phyloP scores from a whole-genome alignment of 1,139 yeast species.

The Pichia terricola region DNA sequence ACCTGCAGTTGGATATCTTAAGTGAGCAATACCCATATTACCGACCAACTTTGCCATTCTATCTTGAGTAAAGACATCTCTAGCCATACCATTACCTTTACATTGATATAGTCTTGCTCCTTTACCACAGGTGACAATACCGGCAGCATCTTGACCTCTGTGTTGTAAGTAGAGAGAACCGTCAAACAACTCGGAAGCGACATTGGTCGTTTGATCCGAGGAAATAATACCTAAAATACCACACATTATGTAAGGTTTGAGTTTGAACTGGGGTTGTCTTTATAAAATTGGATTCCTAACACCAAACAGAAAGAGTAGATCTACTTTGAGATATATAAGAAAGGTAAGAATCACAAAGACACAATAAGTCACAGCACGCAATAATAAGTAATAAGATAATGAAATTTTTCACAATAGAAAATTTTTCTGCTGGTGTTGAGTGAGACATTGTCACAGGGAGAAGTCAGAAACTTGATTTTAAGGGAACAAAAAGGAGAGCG shows the following conservation, averaged over 20 bases:
- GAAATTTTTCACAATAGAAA: too few species aligned
- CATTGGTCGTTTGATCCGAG: constrained; percentile 64
- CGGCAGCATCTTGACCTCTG: constrained; percentile 99
- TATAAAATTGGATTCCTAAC: too few species aligned
- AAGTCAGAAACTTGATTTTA: too few species aligned
- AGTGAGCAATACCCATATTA: constrained; percentile 90
- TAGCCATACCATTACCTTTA: constrained; percentile 98
- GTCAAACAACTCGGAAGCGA: constrained; percentile 84
- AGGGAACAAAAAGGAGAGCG: too few species aligned
- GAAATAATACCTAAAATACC: constrained; percentile 86
- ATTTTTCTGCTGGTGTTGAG: too few species aligned
- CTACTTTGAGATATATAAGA: too few species aligned
- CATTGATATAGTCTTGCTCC: constrained; percentile 94
- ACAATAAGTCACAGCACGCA: too few species aligned
- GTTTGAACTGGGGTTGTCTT: too few species aligned
- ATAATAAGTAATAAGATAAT: too few species aligned
- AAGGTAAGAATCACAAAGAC: too few species aligned
- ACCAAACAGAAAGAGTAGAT: too few species aligned
- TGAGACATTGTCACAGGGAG: too few species aligned
- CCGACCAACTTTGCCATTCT: constrained; percentile 79
- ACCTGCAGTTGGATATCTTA: constrained; percentile 98
- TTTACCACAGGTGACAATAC: constrained; percentile 91
- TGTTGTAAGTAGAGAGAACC: constrained; percentile 93
- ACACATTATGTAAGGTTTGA: constrained; percentile 48
- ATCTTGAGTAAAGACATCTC: constrained; percentile 85